Evolutionary conservation across 2,329 filamentous ascomycete genomes (phyloP).

Genomic region (Hypoxylon sp.): DNA sequence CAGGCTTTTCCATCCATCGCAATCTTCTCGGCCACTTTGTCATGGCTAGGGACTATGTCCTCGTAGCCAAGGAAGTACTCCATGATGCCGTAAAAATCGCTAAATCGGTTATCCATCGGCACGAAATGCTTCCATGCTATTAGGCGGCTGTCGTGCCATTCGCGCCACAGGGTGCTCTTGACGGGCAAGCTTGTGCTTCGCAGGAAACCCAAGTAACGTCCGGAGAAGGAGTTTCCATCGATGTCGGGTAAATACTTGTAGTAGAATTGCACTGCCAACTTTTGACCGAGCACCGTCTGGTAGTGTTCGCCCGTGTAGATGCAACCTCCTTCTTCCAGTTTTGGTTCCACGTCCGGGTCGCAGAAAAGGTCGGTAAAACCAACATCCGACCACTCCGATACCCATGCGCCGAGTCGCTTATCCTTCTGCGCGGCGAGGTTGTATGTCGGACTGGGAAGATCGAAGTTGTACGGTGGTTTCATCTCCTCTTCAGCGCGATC

Average conservation of each 20-base stretch:
- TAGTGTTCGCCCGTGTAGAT: constrained; percentile 60
- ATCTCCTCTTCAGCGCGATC: constrained; percentile 55
- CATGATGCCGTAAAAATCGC: constrained; percentile 76
- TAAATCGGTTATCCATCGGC: constrained; percentile 78
- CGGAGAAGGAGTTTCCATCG: constrained; percentile 77
- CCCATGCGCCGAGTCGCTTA: constrained; percentile 58
- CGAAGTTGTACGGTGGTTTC: constrained; percentile 61
- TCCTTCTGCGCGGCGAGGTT: constrained; percentile 56
- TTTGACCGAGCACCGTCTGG: constrained; percentile 49
- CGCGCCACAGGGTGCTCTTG: constrained; percentile 79
- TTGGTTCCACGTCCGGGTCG: constrained; percentile 44
- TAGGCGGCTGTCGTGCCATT: constrained; percentile 82
- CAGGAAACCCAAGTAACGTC: constrained; percentile 74
- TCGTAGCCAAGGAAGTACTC: constrained; percentile 75
- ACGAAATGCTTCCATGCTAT: constrained; percentile 84
- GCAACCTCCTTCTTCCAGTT: constrained; percentile 51
- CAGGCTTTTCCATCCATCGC: constrained; percentile 71
- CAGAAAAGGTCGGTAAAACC: constrained; percentile 66
- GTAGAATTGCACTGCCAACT: constrained; percentile 62
- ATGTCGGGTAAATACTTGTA: constrained; percentile 79
- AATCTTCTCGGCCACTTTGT: constrained; percentile 69
- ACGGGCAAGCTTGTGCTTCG: constrained; percentile 74
- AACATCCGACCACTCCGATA: constrained; percentile 58
- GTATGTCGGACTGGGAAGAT: constrained; percentile 59
- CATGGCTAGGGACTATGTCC: constrained; percentile 55